Evolutionary conservation across 208 protist species (phyloP).

Genomic region (Trypanosoma cruzi): DNA sequence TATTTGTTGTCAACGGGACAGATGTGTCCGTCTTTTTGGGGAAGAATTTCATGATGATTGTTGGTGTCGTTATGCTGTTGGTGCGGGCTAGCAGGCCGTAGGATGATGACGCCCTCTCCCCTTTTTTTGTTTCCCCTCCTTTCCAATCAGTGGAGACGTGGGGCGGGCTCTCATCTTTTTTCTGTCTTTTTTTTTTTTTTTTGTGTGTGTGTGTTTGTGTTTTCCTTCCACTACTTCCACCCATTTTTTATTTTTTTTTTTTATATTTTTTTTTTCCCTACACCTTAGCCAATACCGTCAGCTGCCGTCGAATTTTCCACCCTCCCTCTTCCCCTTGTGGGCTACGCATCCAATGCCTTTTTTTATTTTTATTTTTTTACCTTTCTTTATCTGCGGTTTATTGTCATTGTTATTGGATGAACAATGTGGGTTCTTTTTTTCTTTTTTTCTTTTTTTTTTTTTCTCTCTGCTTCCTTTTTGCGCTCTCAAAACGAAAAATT

Average conservation of each 20-base stretch:
- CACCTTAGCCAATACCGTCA: no score
- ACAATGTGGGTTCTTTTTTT: background rate
- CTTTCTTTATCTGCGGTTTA: no score
- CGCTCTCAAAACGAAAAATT: no score
- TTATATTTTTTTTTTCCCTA: no score
- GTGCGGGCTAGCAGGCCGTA: constrained; percentile 1
- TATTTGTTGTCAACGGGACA: constrained; percentile 19
- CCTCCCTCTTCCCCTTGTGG: no score
- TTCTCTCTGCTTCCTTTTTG: background rate
- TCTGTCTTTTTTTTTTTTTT: background rate
- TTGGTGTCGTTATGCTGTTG: constrained; percentile 23
- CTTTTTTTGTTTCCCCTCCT: background rate
- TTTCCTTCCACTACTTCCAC: no score
- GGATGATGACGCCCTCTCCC: background rate
- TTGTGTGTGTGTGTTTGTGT: no score
- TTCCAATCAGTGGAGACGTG: background rate
- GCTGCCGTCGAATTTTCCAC: no score
- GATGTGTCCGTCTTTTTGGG: constrained; percentile 23
- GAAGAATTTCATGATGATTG: constrained; percentile 33
- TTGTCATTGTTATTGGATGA: no score
- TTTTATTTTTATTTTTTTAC: no score
- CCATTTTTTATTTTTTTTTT: no score
- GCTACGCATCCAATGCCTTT: no score
- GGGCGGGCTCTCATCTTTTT: background rate
- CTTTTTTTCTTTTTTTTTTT: background rate